A percentile compares a stretch with the other conserved stretches of the same genome.
Evolutionary conservation across 2,329 filamentous ascomycete species (phyloP).

Genomic region (Xylariales sp.): DNA sequence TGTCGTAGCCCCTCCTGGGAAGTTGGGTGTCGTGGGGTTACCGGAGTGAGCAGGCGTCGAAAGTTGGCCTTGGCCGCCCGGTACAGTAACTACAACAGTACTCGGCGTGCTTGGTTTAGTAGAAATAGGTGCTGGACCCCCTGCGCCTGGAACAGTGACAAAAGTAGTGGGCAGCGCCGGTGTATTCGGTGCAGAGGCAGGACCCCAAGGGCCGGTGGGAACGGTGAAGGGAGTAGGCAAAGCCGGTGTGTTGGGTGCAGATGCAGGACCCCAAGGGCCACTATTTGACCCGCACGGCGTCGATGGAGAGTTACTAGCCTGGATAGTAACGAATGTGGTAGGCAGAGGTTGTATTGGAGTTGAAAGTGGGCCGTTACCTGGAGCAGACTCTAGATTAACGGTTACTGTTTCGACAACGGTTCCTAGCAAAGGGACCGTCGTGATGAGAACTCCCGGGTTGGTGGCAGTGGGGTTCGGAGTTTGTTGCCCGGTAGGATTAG

Average conservation of each 20-base stretch:
- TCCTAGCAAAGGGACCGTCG: conserved; percentile 26
- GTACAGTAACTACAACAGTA: conserved; percentile 27
- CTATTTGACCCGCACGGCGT: no score
- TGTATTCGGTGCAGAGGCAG: conserved; percentile 21
- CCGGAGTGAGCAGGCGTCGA: conserved; percentile 7
- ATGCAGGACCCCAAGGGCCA: no score
- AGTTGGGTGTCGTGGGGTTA: conserved; percentile 5
- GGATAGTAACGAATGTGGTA: conserved; percentile 20
- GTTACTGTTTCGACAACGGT: conserved; percentile 37
- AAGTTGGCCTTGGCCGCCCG: conserved; percentile 29
- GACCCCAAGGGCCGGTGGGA: conserved; percentile 22
- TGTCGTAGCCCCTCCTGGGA: conserved; percentile 1
- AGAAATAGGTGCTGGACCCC: conserved; percentile 16
- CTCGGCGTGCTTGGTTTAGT: conserved; percentile 2
- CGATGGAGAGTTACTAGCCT: no score
- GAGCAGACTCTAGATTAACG: conserved; percentile 25
- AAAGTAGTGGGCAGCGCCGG: conserved; percentile 26
- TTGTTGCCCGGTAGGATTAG: not conserved
- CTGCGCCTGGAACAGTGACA: conserved; percentile 27
- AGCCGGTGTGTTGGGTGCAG: conserved; percentile 7
- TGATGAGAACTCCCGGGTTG: conserved; percentile 19
- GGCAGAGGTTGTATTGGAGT: conserved; percentile 20
- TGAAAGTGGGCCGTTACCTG: conserved; percentile 20
- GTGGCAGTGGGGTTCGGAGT: conserved; percentile 14
- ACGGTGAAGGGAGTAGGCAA: conserved; percentile 23